Base-by-base conservation (phyloP, 192 early-diverging fungal genomes). In the Backusella parvicylindrica region DNA sequence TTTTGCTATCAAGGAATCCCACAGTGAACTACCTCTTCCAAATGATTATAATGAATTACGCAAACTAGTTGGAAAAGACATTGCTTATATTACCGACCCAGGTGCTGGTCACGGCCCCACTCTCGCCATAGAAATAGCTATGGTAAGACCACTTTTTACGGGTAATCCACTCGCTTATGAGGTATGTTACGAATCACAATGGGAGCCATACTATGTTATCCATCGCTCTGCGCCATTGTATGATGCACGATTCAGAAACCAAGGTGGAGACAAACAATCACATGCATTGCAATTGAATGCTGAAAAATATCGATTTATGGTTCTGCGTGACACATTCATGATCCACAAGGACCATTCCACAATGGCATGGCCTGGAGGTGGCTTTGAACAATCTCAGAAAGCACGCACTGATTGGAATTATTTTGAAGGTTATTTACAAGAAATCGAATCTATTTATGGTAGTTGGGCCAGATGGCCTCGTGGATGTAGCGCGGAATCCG, bases 171-270 rank as follows among this genome's bases (percentile, higher is more conserved):
- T 32, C 64, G 68, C 32, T n/a, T 86, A 82, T 47, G 85, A 86
- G 73, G 85, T 88, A 23, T 88, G 87, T 33, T 88, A 79, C 70
- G 87, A 88, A 64, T 88, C 87, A 1, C 87, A 86, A 56, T 88
- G 87, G 87, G 87, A 88, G 31, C 87, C 87, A 1, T 88, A 88
- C 64, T 88, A 88, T 65, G 82, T 86, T 32, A 66, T 88, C 12
- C 69, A 77, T 21, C 30, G 67, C 23, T 63, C 56, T 16, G 76
- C 82, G 6, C 87, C 87, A 11, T 71, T 83, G 12, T 88, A 88
- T 36, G 87, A 88, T 43, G 87, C 80, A 31, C 80, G 87, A 23
- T 88, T 88, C 72, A 77, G 79, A 50, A 84, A 88, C 60, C 87
- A 88, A 64, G 87, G 87, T 5, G 87, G 85, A 0, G 87, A 88